Evolutionary conservation across 257 asterid genomes (phyloP).

Genomic region (Solanum piurae): DNA sequence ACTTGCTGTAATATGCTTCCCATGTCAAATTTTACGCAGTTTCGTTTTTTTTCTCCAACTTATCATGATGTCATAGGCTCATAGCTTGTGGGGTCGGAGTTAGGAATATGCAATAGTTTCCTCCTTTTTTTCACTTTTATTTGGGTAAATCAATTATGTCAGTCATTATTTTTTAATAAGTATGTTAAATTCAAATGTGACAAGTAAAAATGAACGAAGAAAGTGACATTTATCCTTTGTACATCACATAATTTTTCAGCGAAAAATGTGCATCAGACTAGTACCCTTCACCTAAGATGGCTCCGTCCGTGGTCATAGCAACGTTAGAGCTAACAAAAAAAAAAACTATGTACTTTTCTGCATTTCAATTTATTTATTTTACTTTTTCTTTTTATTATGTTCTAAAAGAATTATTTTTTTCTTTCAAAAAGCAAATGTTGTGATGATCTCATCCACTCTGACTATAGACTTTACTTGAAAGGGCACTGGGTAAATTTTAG

Average conservation of each 20-base stretch:
- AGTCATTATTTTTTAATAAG: too few species aligned
- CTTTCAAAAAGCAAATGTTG: not conserved
- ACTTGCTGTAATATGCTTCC: not conserved
- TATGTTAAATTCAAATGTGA: not conserved
- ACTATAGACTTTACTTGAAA: not conserved
- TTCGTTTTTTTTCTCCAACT: not conserved
- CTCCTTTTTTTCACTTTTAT: too few species aligned
- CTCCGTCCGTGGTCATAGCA: not conserved
- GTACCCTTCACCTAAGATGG: not conserved
- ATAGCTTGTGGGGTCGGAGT: not conserved
- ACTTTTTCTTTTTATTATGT: not conserved
- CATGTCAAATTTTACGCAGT: not conserved
- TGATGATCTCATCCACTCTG: not conserved
- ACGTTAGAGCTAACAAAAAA: not conserved
- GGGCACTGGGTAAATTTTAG: not conserved
- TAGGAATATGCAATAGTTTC: not conserved
- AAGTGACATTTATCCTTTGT: too few species aligned
- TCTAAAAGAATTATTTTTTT: not conserved
- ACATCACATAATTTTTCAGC: too few species aligned
- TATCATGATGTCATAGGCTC: not conserved
- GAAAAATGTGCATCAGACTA: not conserved
- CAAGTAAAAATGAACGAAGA: not conserved
- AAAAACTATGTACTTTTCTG: not conserved
- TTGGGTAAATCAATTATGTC: not conserved
- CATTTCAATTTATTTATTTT: not conserved